These are phyloP conservation scores for Lentinula lateritia DNA, from an alignment of 768 basidiomycete genomes.

Conservation along the genomic window DNA sequence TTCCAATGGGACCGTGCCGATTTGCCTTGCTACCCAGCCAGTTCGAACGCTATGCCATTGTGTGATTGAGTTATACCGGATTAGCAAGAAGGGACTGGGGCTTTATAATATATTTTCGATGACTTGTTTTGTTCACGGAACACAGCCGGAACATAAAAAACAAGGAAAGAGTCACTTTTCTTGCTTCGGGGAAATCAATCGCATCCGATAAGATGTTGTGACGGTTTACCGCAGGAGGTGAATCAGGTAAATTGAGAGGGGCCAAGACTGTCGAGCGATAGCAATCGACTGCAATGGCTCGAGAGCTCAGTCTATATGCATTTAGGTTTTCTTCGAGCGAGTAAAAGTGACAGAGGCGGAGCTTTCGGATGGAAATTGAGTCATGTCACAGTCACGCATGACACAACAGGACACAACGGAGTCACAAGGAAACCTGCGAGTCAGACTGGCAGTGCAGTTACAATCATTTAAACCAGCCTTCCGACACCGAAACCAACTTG, in stretches of 20 bases:
- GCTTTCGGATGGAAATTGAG: not conserved
- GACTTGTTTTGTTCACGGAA: not conserved
- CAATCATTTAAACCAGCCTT: conserved; percentile 15
- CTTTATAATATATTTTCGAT: not conserved
- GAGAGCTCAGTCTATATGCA: too few relatives aligned
- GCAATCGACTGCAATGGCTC: too few relatives aligned
- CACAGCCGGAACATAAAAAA: not conserved
- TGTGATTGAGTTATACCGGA: not conserved
- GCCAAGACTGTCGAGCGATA: too few relatives aligned
- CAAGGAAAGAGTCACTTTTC: not conserved
- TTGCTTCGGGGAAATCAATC: not conserved
- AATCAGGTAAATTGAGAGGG: too few relatives aligned
- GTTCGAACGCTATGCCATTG: too few relatives aligned
- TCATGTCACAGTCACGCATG: not conserved
- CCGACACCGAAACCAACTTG: not conserved
- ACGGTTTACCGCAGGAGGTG: not conserved
- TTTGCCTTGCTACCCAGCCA: too few relatives aligned
- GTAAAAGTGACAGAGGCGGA: not conserved
- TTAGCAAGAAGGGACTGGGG: not conserved
- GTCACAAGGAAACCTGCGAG: conserved; percentile 4
- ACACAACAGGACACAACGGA: conserved; percentile 9
- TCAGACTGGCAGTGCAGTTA: not conserved
- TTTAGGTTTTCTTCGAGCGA: too few relatives aligned
- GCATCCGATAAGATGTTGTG: not conserved
- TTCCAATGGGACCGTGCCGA: too few relatives aligned